A percentile compares a stretch with the other conserved stretches of the same genome.
Conservation (phyloP, 306 rosid species). For the Begonia peltatifolia region DNA sequence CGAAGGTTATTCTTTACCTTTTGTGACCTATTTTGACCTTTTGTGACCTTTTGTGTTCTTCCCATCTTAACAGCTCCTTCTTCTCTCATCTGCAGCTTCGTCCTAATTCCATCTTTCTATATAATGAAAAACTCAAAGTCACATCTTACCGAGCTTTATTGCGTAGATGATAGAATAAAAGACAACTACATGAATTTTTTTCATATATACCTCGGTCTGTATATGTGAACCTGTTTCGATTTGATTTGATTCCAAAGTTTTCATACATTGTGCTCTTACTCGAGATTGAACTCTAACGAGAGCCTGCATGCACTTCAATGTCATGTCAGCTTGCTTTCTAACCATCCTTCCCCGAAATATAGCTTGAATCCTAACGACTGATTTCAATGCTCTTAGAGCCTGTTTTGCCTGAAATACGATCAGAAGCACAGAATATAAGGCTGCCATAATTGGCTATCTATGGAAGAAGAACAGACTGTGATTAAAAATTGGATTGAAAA, state of each 20-base stretch:
- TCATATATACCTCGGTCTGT: conserved; percentile 46
- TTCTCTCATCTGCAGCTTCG: conserved; percentile 54
- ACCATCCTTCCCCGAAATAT: conserved; percentile 73
- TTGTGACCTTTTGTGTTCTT: conserved; percentile 48
- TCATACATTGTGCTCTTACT: conserved; percentile 38
- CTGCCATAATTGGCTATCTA: too few relatives aligned
- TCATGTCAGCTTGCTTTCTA: conserved; percentile 81
- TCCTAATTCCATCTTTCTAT: conserved; percentile 32
- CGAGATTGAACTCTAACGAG: conserved; percentile 73
- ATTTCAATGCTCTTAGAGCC: conserved; percentile 73
- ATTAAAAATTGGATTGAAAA: too few relatives aligned
- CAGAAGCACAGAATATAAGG: too few relatives aligned
- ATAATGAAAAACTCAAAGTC: too few relatives aligned
- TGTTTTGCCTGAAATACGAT: conserved; percentile 41
- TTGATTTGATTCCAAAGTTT: conserved; percentile 23
- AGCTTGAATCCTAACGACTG: conserved; percentile 90
- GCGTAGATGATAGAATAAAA: too few relatives aligned
- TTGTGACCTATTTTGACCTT: conserved; percentile 72
- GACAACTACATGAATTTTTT: too few relatives aligned
- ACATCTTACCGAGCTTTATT: too few relatives aligned
- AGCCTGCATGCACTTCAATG: conserved; percentile 91
- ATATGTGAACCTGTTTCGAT: conserved; percentile 35
- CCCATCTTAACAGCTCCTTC: conserved; percentile 63
- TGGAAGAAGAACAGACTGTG: too few relatives aligned
- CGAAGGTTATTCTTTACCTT: conserved; percentile 24